These are phyloP conservation scores for Dendrobium officinale DNA, from an alignment of 106 monocot genomes.

Conservation along the genomic window DNA sequence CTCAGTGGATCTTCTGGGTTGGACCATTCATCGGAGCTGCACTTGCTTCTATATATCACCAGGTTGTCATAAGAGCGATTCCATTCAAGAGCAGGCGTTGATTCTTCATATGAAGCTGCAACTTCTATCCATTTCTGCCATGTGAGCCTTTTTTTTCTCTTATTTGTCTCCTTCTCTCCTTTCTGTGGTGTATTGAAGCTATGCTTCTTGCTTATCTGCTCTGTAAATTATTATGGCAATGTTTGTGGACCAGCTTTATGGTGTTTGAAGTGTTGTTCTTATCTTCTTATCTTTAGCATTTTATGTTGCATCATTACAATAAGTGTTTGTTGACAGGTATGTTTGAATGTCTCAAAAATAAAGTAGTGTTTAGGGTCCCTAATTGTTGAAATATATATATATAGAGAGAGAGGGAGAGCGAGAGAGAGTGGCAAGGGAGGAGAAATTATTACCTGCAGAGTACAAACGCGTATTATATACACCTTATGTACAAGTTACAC, in stretches of 20 bases:
- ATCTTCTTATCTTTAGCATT: neutral
- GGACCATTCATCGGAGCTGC: slow-evolving; percentile 32
- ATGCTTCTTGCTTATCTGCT: neutral
- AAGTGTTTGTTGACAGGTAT: neutral
- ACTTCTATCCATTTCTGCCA: neutral
- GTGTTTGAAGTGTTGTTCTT: neutral
- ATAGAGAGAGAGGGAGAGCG: no score
- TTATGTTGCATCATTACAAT: neutral
- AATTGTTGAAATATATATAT: no score
- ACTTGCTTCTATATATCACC: slow-evolving; percentile 21
- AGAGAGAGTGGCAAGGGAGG: no score
- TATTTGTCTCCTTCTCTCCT: neutral
- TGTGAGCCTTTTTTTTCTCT: neutral
- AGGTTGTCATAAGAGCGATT: slow-evolving; percentile 20
- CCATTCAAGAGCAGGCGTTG: slow-evolving; percentile 29
- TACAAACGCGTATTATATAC: no score
- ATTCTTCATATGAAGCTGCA: neutral
- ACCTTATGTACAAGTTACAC: no score
- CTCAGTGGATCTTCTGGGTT: slow-evolving; percentile 37
- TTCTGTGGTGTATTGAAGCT: neutral
- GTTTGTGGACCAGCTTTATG: neutral
- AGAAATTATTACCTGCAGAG: no score
- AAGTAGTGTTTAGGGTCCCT: neutral
- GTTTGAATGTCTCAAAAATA: neutral
- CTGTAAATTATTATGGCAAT: neutral